Evolutionary conservation across 2,329 filamentous ascomycete species (phyloP).

Genomic region (Fusarium nurragi): DNA sequence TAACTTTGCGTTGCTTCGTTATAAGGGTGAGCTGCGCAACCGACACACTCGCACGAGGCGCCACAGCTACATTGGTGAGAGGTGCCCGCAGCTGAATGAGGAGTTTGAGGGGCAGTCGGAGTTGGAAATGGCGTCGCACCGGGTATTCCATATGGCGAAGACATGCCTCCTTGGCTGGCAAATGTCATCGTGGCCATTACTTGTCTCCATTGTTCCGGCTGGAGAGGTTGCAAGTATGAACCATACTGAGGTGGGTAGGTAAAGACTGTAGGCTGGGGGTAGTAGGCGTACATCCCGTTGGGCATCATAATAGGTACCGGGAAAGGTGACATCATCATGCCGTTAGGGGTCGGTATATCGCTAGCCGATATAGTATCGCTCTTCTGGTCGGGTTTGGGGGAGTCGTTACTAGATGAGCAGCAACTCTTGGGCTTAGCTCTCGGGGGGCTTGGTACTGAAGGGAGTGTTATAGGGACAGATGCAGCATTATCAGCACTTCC

Average conservation of each 20-base stretch:
- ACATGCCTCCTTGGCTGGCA: slow-evolving; percentile 48
- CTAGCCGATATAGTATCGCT: slow-evolving; percentile 31
- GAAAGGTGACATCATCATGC: slow-evolving; percentile 51
- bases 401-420: slow-evolving; percentile 42
- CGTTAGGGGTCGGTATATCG: slow-evolving; percentile 39
- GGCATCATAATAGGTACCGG: slow-evolving; percentile 50
- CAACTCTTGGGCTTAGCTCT: slow-evolving; percentile 43
- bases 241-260: slow-evolving; percentile 65
- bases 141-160: slow-evolving; percentile 42
- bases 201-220: slow-evolving; percentile 63
- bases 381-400: slow-evolving; percentile 36
- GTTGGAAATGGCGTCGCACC: slow-evolving; percentile 34
- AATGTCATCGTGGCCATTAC: slow-evolving; percentile 54
- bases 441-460: slow-evolving; percentile 27
- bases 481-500: slow-evolving; percentile 10
- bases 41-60: slow-evolving; percentile 72
- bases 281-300: slow-evolving; percentile 54
- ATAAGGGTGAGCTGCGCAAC: slow-evolving; percentile 73
- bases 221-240: slow-evolving; percentile 64
- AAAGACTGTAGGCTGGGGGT: slow-evolving; percentile 58
- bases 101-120: slow-evolving; percentile 25
- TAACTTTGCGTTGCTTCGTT: slow-evolving; percentile 69
- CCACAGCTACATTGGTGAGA: slow-evolving; percentile 68
- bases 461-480: slow-evolving; percentile 19
- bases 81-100: slow-evolving; percentile 44